Base-by-base conservation (phyloP, 2,329 filamentous ascomycete genomes). In the Hortaea sp. region DNA sequence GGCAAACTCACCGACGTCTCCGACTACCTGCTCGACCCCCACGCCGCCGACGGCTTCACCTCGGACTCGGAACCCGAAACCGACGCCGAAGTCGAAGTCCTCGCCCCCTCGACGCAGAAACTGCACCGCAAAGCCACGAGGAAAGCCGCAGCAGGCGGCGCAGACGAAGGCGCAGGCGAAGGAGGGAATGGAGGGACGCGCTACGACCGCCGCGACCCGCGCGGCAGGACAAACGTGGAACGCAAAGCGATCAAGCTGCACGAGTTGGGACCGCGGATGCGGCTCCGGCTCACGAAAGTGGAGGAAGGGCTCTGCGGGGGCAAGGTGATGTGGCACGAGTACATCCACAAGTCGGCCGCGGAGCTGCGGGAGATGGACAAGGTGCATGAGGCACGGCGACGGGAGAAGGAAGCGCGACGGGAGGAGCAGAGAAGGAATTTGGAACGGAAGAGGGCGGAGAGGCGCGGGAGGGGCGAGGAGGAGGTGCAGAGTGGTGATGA, bases 301-400 rank as follows among this genome's bases (percentile, higher is more conserved):
- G 92, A 98, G 63, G 92, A 98, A 57, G 92, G 90, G 1, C 68
- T 97, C 5, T 95, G 88, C 59, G 77, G 78, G 28, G 92, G 92
- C 42, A 92, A 88, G 64, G 78, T 95, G 47, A 86, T 98, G 85
- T 98, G 92, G 92, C 92, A 98, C 66, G 88, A 95, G 63, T 94
- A 88, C 62, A 81, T 97, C 44, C 79, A 83, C 63, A 98, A 98
- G 75, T 81, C 79, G 5, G 80, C 80, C 56, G 76, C 79, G 12
- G 89, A 98, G 65, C 70, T 88, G 47, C 78, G 82, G 61, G 79
- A 84, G 53, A 68, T 95, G 57, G 89, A 97, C 56, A 79, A 82
- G 70, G 77, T 79, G 55, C 97, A 92, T 86, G 83, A 88, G 55
- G 70, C 84, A 68, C 77, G 79, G 59, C 76, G 78, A 47, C 79